Conservation (phyloP, 441 rosid species). For the Populus hybrid region DNA sequence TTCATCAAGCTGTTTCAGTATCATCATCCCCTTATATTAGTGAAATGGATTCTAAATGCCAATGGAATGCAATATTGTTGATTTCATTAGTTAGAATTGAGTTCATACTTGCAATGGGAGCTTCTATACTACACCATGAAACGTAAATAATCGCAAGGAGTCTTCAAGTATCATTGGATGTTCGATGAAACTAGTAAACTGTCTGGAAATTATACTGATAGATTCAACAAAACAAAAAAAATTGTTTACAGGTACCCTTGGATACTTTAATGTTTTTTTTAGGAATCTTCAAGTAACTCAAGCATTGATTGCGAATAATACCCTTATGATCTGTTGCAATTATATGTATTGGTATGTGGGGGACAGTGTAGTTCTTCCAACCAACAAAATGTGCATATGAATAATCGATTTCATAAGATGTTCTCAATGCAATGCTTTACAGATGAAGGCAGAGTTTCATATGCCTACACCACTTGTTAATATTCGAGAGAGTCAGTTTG, state of each 20-base stretch:
- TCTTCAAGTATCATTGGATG: too few relatives aligned
- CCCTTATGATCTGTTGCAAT: too few relatives aligned
- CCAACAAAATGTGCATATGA: too few relatives aligned
- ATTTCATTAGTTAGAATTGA: not conserved
- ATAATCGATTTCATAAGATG: not conserved
- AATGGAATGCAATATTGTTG: not conserved
- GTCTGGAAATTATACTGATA: too few relatives aligned
- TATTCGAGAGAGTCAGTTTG: constrained; percentile 38
- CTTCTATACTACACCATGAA: too few relatives aligned
- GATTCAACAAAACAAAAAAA: not conserved
- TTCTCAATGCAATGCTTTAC: not conserved
- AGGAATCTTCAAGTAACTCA: not conserved
- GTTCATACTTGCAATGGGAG: too few relatives aligned
- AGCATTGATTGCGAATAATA: not conserved
- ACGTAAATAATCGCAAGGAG: too few relatives aligned
- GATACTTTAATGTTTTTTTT: too few relatives aligned
- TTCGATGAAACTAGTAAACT: too few relatives aligned
- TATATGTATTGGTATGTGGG: not conserved
- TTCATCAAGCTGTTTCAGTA: not conserved
- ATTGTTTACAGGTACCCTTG: not conserved
- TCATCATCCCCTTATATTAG: constrained; percentile 4
- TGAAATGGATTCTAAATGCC: not conserved
- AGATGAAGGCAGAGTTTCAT: constrained; percentile 52
- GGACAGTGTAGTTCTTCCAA: not conserved
- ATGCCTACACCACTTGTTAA: constrained; percentile 43